These are phyloP conservation scores for Russula foetens DNA, from an alignment of 768 basidiomycete genomes.

Conservation along the genomic window DNA sequence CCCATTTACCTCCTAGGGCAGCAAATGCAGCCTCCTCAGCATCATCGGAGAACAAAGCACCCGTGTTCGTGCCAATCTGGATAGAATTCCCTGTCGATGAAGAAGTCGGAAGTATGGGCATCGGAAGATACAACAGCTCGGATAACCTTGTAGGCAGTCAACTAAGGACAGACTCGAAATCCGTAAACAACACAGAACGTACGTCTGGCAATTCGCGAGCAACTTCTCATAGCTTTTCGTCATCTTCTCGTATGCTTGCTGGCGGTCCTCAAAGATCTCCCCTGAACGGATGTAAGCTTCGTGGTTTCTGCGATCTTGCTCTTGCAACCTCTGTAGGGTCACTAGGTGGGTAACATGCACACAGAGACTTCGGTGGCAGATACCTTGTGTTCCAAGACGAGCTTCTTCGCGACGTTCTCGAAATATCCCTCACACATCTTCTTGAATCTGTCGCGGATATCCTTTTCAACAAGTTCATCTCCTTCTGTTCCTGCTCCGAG, in stretches of 20 bases:
- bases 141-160: slow-evolving; percentile 52
- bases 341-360: neutral
- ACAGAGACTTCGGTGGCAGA: slow-evolving; percentile 17
- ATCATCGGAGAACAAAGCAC: slow-evolving; percentile 41
- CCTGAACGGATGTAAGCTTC: slow-evolving; percentile 99
- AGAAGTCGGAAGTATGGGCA: slow-evolving; percentile 77
- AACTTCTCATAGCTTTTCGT: slow-evolving; percentile 92
- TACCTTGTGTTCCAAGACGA: slow-evolving; percentile 87
- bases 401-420: slow-evolving; percentile 83
- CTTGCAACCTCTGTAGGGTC: slow-evolving; percentile 72
- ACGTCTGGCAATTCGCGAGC: slow-evolving; percentile 84
- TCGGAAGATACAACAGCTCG: slow-evolving; percentile 76
- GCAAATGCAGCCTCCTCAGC: slow-evolving; percentile 42
- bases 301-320: slow-evolving; percentile 93
- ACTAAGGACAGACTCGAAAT: neutral
- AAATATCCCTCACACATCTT: slow-evolving; percentile 93
- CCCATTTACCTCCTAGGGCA: slow-evolving; percentile 80
- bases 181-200: slow-evolving; percentile 21
- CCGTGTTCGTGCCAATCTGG: slow-evolving; percentile 49
- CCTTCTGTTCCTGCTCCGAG: slow-evolving; percentile 37
- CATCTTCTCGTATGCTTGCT: slow-evolving; percentile 99
- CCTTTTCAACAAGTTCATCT: slow-evolving; percentile 76
- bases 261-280: slow-evolving; percentile 98
- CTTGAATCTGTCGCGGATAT: slow-evolving; percentile 81
- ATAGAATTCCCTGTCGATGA: slow-evolving; percentile 80